Percentiles rank a stretch among this genome's conserved stretches.
phyloP scores from a whole-genome alignment of 2,329 filamentous ascomycete genomes.

The Talaromyces sp. region DNA sequence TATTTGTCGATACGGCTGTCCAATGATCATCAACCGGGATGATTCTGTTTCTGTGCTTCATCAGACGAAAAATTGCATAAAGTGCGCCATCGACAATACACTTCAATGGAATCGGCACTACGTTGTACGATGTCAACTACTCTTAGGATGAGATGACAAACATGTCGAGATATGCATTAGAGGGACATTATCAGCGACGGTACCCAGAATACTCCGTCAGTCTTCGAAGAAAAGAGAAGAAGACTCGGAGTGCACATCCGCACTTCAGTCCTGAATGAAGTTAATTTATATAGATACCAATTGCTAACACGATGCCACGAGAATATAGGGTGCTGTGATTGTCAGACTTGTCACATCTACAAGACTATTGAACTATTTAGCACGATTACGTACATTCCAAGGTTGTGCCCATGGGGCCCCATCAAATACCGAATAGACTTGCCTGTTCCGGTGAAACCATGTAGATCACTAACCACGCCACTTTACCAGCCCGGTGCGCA shows the following conservation, averaged over 20 bases:
- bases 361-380: neutral
- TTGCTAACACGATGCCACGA: neutral
- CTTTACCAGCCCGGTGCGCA: neutral
- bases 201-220: neutral
- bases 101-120: neutral
- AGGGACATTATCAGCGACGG: neutral
- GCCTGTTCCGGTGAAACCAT: neutral
- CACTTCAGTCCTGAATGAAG: neutral
- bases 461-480: neutral
- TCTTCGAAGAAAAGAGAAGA: neutral
- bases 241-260: neutral
- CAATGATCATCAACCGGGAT: slow-evolving; percentile 2
- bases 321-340: neutral
- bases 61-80: neutral
- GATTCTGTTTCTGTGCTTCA: neutral
- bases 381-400: no score
- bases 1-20: slow-evolving; percentile 1
- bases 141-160: neutral
- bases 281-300: neutral
- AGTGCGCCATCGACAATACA: neutral
- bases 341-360: neutral
- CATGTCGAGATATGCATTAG: neutral
- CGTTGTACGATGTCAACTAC: neutral
- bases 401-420: neutral
- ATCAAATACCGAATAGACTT: neutral